Evolutionary conservation across 345 rosid species (phyloP).

Genomic region (Eucalyptus tenuipes): DNA sequence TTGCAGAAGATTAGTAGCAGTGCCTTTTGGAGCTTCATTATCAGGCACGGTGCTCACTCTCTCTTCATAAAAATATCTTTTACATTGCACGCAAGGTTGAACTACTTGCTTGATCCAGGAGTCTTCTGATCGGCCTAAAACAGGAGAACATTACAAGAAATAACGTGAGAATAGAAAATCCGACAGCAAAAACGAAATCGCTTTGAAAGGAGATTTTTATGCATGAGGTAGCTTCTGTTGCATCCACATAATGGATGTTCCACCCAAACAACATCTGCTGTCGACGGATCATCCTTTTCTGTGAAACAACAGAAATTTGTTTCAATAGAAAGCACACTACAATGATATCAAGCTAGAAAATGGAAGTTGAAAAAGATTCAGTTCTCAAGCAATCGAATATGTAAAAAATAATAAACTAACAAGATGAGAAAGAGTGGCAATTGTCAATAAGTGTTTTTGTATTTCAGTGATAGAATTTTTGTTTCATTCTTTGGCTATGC

Average conservation of each 20-base stretch:
- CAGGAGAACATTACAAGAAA: neutral
- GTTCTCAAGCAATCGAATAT: neutral
- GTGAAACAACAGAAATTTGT: neutral
- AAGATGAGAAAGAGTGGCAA: too few relatives aligned
- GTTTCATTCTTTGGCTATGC: too few relatives aligned
- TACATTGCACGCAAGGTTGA: slow-evolving; percentile 35
- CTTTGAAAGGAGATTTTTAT: neutral
- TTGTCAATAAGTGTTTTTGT: too few relatives aligned
- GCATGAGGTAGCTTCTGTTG: slow-evolving; percentile 63
- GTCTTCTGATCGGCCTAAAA: slow-evolving; percentile 55
- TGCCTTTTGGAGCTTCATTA: neutral
- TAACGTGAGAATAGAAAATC: neutral
- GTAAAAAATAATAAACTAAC: too few relatives aligned
- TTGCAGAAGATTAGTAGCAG: slow-evolving; percentile 1
- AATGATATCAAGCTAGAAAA: neutral
- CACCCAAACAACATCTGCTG: slow-evolving; percentile 69
- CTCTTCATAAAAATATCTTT: slow-evolving; percentile 31
- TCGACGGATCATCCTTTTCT: slow-evolving; percentile 68
- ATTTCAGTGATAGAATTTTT: too few relatives aligned
- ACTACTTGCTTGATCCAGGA: slow-evolving; percentile 63
- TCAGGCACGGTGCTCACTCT: neutral
- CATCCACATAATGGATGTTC: slow-evolving; percentile 59
- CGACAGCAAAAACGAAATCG: neutral
- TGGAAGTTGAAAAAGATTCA: neutral
- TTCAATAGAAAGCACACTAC: neutral